phyloP scores from a whole-genome alignment of 2,329 filamentous ascomycete genomes.

The Microdochium trichocladiopsis region DNA sequence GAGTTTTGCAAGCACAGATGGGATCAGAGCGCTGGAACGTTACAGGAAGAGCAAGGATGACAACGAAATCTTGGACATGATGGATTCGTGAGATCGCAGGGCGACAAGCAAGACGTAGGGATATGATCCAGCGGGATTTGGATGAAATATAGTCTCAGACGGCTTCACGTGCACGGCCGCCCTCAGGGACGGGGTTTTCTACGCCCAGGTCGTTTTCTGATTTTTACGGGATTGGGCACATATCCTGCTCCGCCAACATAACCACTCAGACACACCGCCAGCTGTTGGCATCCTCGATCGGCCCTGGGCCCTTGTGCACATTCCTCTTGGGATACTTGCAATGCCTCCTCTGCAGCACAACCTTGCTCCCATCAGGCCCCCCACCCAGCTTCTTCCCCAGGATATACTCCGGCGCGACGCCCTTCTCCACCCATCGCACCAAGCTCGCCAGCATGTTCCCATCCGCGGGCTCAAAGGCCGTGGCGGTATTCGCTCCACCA shows the following conservation, averaged over 20 bases:
- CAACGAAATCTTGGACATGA: no score
- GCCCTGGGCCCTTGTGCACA: not conserved
- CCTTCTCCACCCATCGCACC: slow-evolving; percentile 28
- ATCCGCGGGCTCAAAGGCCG: slow-evolving; percentile 12
- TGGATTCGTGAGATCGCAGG: no score
- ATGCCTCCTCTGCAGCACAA: not conserved
- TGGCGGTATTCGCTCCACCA: not conserved
- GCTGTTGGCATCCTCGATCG: not conserved
- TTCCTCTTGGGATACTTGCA: not conserved
- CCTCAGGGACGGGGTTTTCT: no score
- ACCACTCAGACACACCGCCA: not conserved
- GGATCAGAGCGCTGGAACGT: no score
- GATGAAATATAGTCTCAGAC: no score
- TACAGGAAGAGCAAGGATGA: no score
- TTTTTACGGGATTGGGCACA: no score
- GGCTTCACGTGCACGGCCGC: no score
- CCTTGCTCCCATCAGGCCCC: not conserved
- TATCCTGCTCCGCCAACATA: not conserved
- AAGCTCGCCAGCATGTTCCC: slow-evolving; percentile 30
- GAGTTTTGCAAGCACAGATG: no score
- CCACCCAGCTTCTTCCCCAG: not conserved
- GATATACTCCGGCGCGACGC: slow-evolving; percentile 23
- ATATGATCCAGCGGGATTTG: no score
- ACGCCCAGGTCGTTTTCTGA: no score
- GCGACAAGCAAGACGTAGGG: no score